Evolutionary conservation across 164 flowering plant genomes (phyloP), one percentile per base, ranked within the genome.

Genomic region (Berberis vulgaris): DNA sequence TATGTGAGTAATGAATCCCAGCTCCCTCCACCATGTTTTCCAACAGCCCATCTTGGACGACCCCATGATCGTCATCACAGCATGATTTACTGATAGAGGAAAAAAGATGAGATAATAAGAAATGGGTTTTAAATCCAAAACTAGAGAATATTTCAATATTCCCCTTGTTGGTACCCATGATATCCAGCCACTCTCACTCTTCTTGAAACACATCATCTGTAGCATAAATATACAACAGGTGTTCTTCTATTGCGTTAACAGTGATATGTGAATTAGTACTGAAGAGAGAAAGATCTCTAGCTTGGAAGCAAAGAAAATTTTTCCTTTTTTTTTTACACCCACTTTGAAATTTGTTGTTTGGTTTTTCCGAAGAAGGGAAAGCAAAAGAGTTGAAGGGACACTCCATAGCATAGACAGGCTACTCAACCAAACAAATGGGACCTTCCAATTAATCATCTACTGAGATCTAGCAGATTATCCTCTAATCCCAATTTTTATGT

Each of bases 221-320:
- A 26, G 43, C 3, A 38, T 56, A 3, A 7, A 60, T 41, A 5
- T 44, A 9, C 13, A 5, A 12, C 7, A 56, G 39, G 26, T 6
- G 7, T 49, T 49, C 6, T 5, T 6, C 6, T 49, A 49, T 49
- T 5, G n/a, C n/a, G n/a, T n/a, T n/a, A n/a, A n/a, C 42, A n/a
- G 40, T 26, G 5, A 56, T 6, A 13, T 26, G n/a, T 5, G 9
- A 2, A 56, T 3, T 56, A 79, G 79, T 71, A 39, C 57, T 43
- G 72, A 69, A 63, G 67, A 63, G 66, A n/a, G 69, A 59, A 73
- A 54, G 49, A 62, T 45, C 45, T 41, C 26, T 73, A 41, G 45
- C 85, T 84, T 84, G 41, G 60, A 84, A 80, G 88, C 83, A 60
- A 84, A 79, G 88, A 64, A 61, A 74, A 45, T 58, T 45, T 72